Evolutionary conservation across 2,329 filamentous ascomycete species (phyloP), one percentile per base, ranked within the genome.

Genomic region (Xylaria sp.): DNA sequence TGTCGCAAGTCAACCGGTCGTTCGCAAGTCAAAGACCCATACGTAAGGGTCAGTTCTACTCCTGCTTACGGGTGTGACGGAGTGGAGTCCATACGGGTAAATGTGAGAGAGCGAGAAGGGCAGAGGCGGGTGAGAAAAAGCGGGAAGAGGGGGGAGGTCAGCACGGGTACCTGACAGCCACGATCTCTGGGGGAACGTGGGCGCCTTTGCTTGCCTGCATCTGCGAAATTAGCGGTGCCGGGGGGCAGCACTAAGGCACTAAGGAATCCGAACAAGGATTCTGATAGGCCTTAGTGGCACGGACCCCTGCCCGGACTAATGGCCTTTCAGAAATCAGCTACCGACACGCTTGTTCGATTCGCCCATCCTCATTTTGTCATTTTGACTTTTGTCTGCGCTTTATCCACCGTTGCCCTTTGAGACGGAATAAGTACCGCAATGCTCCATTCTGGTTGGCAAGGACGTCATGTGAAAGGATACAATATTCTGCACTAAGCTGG

Each of bases 131-230:
- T 48, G 53, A 70, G 65, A 36, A 60, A 61, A 58, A 67, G 63
- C 67, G 52, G 66, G n/a, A 65, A 67, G 63, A 62, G 68, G 63
- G 67, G 71, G 69, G 57, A n/a, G 58, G 65, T 70, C 65, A 70
- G 68, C 70, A 63, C 70, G 68, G 70, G 70, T 70, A 72, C 74
- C 73, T 75, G 74, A 74, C 74, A 70, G 70, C 52, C 66, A 65
- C 59, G 63, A 68, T 58, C 46, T 70, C 62, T 61, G 64, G 61
- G 62, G 59, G 39, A 57, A 52, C 30, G 50, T 58, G 55, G 55
- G 55, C 55, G 30, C 28, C 48, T 56, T 56, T 63, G 60, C 58
- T 46, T 59, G 64, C 60, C 41, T 56, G 58, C 64, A 67, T 64
- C 34, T 43, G 65, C 52, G 67, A 70, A 66, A 70, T 69, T 68